These are phyloP conservation scores for Pelargonium citronellum DNA, from an alignment of 441 rosid species.

Conservation along the genomic window DNA sequence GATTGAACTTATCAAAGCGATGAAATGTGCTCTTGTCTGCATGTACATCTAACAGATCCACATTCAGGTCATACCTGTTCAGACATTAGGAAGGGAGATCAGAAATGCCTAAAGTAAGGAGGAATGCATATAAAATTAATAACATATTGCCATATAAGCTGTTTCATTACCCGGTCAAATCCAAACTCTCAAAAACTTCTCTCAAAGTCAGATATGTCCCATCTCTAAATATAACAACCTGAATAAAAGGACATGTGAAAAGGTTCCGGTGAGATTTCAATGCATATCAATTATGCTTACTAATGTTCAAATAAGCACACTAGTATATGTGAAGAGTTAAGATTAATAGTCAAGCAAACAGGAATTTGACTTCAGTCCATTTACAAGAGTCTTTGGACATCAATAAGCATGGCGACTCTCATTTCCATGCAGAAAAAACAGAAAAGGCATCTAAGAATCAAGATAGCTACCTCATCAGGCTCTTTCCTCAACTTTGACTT, in stretches of 20 bases:
- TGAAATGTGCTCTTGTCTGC: slow-evolving; percentile 99
- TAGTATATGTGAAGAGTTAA: background rate
- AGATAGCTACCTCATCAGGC: slow-evolving; percentile 78
- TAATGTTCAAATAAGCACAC: too few species aligned
- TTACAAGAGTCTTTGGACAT: too few species aligned
- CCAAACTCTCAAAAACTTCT: slow-evolving; percentile 97
- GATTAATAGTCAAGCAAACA: background rate
- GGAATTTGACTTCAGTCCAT: background rate
- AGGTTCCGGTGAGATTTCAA: background rate
- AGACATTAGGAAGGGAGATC: slow-evolving; percentile 16
- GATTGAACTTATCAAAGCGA: slow-evolving; percentile 98
- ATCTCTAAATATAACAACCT: slow-evolving; percentile 98
- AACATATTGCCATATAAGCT: too few species aligned
- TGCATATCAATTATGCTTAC: background rate
- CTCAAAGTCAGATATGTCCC: slow-evolving; percentile 93
- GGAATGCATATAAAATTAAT: too few species aligned
- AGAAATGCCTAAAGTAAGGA: too few species aligned
- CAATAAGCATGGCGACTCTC: too few species aligned
- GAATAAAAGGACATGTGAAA: slow-evolving; percentile 22
- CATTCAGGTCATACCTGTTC: slow-evolving; percentile 86
- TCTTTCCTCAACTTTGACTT: slow-evolving; percentile 96
- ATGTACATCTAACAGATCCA: slow-evolving; percentile 97
- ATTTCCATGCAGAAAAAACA: too few species aligned
- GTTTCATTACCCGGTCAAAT: slow-evolving; percentile 95
- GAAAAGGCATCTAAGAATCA: background rate